Base-by-base conservation (phyloP, 305 asterid species). In the Fraxinus latifolia region DNA sequence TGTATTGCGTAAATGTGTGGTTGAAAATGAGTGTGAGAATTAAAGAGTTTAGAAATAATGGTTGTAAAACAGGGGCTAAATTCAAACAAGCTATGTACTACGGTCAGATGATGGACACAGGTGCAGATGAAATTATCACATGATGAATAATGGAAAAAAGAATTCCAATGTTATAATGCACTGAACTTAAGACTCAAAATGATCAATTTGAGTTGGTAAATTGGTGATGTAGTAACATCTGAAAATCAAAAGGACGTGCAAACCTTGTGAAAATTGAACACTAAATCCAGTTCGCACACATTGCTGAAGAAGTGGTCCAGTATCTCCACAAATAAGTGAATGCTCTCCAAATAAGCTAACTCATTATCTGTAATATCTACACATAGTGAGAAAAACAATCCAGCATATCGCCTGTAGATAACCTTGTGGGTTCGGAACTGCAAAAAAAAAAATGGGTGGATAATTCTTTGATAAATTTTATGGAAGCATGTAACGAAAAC, bases 241-340 rank as follows among this genome's bases (percentile, higher is more conserved):
- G 65, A 44, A 42, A 77, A 29, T 39, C 31, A 58, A 50, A 83
- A 60, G 37, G 78, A 77, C 65, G 23, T 76, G 60, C 92, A 77
- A 85, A 95, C 99, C 98, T 95, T 95, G 91, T 95, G 99, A 89
- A 95, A 94, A 85, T 95, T 95, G 88, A 95, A 95, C 21, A 95
- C 98, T 79, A 95, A 83, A 88, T 95, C 99, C 36, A 95, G 91
- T 90, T 94, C 99, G 32, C 98, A 95, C 32, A 94, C 99, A 29
- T 95, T 95, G 97, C 99, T 95, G 93, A 95, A 95, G 76, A 93
- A 95, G 81, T 95, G 98, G 83, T 95, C 99, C 58, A 95, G 88
- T 74, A 95, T 94, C 96, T 95, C 99, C 86, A 95, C 99, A 78
- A 95, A 95, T 83, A 95, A 92, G 93, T 95, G 99, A 84, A 94